Base-by-base conservation (phyloP, 2,329 filamentous ascomycete genomes). In the Ampelomyces quisqualis region DNA sequence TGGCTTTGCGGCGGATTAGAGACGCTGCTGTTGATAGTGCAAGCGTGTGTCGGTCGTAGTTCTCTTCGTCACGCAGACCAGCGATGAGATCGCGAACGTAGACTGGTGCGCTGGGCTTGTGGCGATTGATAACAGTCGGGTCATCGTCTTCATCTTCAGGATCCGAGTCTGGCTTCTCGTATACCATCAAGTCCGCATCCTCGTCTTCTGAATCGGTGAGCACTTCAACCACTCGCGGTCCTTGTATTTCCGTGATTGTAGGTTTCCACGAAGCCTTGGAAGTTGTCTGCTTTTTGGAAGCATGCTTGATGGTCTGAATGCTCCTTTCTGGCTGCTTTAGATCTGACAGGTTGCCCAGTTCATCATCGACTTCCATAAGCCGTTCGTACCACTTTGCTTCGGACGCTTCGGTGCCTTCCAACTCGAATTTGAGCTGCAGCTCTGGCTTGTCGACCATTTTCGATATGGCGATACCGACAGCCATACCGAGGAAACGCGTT, bases 101-200 rank as follows among this genome's bases (percentile, higher is more conserved):
- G 1, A 98, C 90, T 1, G 93, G 93, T 0, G 89, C 80, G 43
- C 80, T 86, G 15, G 85, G 80, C 56, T 93, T 96, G 67, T 93
- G 84, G 10, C 90, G 80, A 42, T 86, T 84, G 33, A 97, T 78
- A 13, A 95, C 73, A 0, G 90, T 95, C 4, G 93, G 85, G 56
- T 98, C 94, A 24, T 96, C 90, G 42, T 96, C 90, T 0, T 89
- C 91, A 62, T 98, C 93, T 62, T 94, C 88, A 0, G 82, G 79
- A 53, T 98, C 93, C 2, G 87, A 90, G 58, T 89, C 88, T 1
- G 88, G 88, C 64, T 95, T 96, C 10, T 80, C 79, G 55, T 96
- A 95, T 1, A 88, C 80, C 2, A 81, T 73, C 1, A 97, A 73
- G 45, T 87, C 86, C 11, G 84, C 80, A 21, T 77, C 73, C 21